Conservation (phyloP, 192 early-diverging fungal genomes). For the Coemansia sp. region DNA sequence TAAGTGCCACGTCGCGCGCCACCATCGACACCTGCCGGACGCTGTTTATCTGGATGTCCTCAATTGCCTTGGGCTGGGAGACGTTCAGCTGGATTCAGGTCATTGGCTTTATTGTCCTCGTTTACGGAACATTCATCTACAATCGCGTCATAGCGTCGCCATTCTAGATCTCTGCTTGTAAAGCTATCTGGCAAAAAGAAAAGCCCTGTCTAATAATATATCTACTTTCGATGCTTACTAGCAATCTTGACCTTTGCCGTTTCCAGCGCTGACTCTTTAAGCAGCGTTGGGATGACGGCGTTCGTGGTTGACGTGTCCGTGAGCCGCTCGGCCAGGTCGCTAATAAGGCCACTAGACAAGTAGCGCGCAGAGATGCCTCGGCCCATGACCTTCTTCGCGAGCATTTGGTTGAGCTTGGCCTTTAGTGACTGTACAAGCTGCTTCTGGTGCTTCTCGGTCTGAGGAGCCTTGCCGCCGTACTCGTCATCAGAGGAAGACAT, state of each 20-base stretch:
- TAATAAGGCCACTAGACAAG: slow-evolving; percentile 61
- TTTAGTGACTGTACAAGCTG: slow-evolving; percentile 31
- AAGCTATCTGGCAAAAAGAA: not conserved
- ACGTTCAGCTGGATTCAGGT: slow-evolving; percentile 88
- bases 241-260: slow-evolving; percentile 17
- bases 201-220: not conserved
- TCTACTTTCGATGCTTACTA: not conserved
- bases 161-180: slow-evolving; percentile 21
- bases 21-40: slow-evolving; percentile 97
- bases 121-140: slow-evolving; percentile 85
- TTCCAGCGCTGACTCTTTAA: slow-evolving; percentile 44
- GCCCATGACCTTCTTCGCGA: slow-evolving; percentile 35
- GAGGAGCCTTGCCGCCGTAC: slow-evolving; percentile 15
- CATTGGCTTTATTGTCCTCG: slow-evolving; percentile 71
- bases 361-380: slow-evolving; percentile 58
- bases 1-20: slow-evolving; percentile 86
- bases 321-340: slow-evolving; percentile 63
- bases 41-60: slow-evolving; percentile 93
- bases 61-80: slow-evolving; percentile 93
- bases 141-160: slow-evolving; percentile 80
- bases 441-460: slow-evolving; percentile 20
- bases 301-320: slow-evolving; percentile 35
- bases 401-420: slow-evolving; percentile 20
- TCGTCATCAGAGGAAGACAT: slow-evolving; percentile 47
- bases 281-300: slow-evolving; percentile 23